Percentiles rank a stretch among this genome's conserved stretches.
These are phyloP conservation scores for Hippophae tibetana DNA, from an alignment of 306 rosid species.

Conservation along the genomic window DNA sequence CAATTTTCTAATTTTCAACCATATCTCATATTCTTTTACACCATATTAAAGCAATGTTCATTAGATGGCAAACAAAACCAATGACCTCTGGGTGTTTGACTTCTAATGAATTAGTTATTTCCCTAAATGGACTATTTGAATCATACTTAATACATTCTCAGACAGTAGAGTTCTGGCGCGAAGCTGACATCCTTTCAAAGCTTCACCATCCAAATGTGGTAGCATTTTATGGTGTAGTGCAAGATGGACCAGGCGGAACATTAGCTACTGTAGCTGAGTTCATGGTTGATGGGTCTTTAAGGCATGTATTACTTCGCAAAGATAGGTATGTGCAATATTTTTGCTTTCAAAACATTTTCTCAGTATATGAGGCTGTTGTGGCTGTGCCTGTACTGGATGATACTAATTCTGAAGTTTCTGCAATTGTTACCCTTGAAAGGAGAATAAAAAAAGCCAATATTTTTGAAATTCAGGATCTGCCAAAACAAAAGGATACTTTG, in stretches of 20 bases:
- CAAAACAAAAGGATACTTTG: too few species aligned
- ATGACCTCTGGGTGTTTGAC: too few species aligned
- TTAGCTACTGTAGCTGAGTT: conserved; percentile 76
- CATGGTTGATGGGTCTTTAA: conserved; percentile 87
- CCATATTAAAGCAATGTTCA: background rate
- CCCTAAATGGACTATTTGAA: background rate
- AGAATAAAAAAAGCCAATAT: background rate
- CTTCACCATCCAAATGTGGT: conserved; percentile 96
- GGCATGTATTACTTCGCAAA: conserved; percentile 82
- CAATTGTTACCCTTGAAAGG: background rate
- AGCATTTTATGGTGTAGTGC: conserved; percentile 87
- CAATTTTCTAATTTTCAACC: background rate
- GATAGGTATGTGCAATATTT: conserved; percentile 45
- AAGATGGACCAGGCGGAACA: conserved; percentile 84
- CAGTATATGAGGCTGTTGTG: background rate
- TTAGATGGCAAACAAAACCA: too few species aligned
- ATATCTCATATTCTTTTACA: background rate
- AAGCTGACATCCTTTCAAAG: conserved; percentile 86
- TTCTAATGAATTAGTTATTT: too few species aligned
- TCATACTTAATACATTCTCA: conserved; percentile 28
- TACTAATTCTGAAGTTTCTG: too few species aligned
- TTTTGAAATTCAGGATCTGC: background rate
- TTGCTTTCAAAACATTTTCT: background rate
- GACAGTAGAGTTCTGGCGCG: conserved; percentile 86
- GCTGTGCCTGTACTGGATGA: background rate